phyloP scores from a whole-genome alignment of 2,329 filamentous ascomycete species.

The Fusarium siculi region DNA sequence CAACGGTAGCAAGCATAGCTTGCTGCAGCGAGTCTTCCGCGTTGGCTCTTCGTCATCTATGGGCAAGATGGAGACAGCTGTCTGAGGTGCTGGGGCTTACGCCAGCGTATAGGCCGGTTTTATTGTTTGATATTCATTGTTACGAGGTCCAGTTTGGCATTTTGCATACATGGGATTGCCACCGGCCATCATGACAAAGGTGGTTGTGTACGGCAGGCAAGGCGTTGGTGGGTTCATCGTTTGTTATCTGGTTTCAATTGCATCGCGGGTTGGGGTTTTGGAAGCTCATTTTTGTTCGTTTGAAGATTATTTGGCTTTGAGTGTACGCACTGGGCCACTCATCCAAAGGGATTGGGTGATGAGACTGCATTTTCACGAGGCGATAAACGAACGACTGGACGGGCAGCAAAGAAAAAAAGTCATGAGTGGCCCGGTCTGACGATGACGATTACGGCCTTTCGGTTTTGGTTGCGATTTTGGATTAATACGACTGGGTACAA shows the following conservation, averaged over 20 bases:
- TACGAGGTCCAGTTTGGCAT: not conserved
- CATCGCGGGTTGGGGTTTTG: conserved; percentile 20
- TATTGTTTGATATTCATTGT: conserved; percentile 1
- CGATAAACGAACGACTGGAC: conserved; percentile 25
- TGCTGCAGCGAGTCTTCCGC: conserved; percentile 42
- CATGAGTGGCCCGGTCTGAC: conserved; percentile 23
- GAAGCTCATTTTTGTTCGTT: conserved; percentile 17
- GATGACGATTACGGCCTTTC: conserved; percentile 39
- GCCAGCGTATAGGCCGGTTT: not conserved
- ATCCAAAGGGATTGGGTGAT: conserved; percentile 17
- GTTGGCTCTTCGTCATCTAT: conserved; percentile 37
- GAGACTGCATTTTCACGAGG: conserved; percentile 34
- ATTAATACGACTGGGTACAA: conserved; percentile 30
- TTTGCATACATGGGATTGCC: conserved; percentile 34
- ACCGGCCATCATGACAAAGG: conserved; percentile 25
- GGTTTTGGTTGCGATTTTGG: conserved; percentile 4
- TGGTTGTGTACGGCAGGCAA: conserved; percentile 34
- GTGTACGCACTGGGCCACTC: conserved; percentile 42
- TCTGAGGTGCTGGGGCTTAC: not conserved
- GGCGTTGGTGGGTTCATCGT: conserved; percentile 32
- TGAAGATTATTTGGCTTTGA: conserved; percentile 39
- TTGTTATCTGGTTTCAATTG: conserved; percentile 10
- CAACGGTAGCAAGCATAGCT: conserved; percentile 40
- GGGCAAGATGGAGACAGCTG: conserved; percentile 23
- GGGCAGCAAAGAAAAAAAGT: conserved; percentile 23